A percentile compares a stretch with the other conserved stretches of the same genome.
phyloP scores from a whole-genome alignment of 352 stramenopile species.

The Pythium diclinum region DNA sequence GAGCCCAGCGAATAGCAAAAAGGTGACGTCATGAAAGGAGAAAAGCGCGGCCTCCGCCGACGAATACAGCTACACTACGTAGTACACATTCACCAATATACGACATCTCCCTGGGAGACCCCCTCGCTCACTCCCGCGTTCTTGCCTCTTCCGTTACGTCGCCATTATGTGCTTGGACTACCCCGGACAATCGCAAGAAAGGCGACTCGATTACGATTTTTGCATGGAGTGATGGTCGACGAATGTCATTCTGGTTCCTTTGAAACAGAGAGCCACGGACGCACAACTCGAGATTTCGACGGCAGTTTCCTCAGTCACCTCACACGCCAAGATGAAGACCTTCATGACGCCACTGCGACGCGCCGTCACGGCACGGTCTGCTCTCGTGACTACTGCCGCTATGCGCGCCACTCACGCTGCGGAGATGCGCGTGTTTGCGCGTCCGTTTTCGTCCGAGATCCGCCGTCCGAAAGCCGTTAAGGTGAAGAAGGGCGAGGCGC shows the following conservation, averaged over 20 bases:
- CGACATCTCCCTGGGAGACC: no score
- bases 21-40: no score
- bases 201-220: no score
- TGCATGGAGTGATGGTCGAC: not conserved
- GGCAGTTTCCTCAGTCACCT: not conserved
- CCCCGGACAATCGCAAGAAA: not conserved
- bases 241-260: not conserved
- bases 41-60: no score
- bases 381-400: not conserved
- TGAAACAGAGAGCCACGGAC: not conserved
- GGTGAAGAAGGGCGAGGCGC: constrained; percentile 67
- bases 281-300: not conserved
- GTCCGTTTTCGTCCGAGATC: constrained; percentile 37
- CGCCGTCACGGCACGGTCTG: constrained; percentile 1
- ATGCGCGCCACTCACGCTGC: not conserved
- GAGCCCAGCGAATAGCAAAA: no score
- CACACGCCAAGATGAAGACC: constrained; percentile 8
- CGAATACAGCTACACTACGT: no score
- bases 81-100: no score
- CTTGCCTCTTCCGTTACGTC: no score
- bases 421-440: constrained; percentile 2
- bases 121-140: no score
- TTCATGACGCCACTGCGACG: constrained; percentile 13
- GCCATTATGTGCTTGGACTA: no score
- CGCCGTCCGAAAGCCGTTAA: constrained; percentile 64